A percentile compares a stretch with the other conserved stretches of the same genome.
Conservation (phyloP, 257 asterid genomes). For the Apocynum venetum region DNA sequence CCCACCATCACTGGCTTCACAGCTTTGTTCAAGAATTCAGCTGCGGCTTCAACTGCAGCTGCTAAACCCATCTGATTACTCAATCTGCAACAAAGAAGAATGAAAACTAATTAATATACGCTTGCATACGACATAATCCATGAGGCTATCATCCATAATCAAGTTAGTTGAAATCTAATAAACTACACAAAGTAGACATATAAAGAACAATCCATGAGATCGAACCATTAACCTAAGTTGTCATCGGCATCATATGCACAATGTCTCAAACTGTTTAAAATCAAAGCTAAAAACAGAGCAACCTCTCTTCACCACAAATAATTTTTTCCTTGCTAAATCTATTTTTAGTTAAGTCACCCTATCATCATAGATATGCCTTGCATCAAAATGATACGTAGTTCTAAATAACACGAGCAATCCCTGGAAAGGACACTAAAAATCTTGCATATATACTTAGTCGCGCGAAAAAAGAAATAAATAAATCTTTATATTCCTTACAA, state of each 20-base stretch:
- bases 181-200: too few relatives aligned
- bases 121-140: not conserved
- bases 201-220: not conserved
- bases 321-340: not conserved
- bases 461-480: not conserved
- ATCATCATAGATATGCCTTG: not conserved
- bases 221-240: not conserved
- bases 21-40: conserved; percentile 64
- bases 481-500: not conserved
- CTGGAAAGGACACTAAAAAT: not conserved
- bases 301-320: not conserved
- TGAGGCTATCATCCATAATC: not conserved
- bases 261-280: not conserved
- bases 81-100: conserved; percentile 30
- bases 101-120: not conserved
- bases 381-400: not conserved
- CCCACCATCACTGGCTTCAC: conserved; percentile 90
- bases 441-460: not conserved
- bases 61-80: conserved; percentile 65
- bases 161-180: not conserved
- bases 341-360: too few relatives aligned
- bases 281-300: not conserved
- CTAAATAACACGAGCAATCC: not conserved
- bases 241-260: not conserved
- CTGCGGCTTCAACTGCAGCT: conserved; percentile 76